These are phyloP conservation scores for Aspergillus incahuasiensis DNA, from an alignment of 495 filamentous ascomycete species.

Conservation along the genomic window DNA sequence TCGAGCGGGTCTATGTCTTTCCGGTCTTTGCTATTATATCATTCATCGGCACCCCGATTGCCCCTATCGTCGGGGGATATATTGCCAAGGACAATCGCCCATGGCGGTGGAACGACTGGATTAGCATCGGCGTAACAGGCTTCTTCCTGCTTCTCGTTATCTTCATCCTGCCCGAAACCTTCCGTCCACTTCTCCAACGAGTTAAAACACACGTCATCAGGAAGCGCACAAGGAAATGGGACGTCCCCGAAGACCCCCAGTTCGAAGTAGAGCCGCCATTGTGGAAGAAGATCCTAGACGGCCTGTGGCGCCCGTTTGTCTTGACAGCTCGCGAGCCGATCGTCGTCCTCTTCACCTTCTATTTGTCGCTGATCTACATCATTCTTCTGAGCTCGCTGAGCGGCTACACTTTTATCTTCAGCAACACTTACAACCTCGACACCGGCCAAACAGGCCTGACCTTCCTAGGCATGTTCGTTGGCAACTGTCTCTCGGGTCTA, in stretches of 20 bases:
- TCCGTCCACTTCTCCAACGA: background rate
- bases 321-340: constrained; percentile 2
- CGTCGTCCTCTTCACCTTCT: constrained; percentile 7
- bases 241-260: background rate
- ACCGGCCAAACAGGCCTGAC: background rate
- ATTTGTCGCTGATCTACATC: constrained; percentile 10
- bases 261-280: too few relatives aligned
- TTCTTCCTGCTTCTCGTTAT: background rate
- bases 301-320: background rate
- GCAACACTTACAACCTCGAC: background rate
- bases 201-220: background rate
- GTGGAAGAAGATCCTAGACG: too few relatives aligned
- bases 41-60: constrained; percentile 43
- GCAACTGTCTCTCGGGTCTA: background rate
- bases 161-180: background rate
- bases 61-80: constrained; percentile 39
- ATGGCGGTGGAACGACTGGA: background rate
- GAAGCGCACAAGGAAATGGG: background rate
- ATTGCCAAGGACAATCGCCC: background rate
- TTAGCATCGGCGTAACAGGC: background rate
- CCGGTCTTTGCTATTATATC: constrained; percentile 45
- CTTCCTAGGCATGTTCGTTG: background rate
- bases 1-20: constrained; percentile 45
- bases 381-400: constrained; percentile 12
- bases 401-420: constrained; percentile 12